Percentiles rank a stretch among this genome's conserved stretches.
Conservation (phyloP, 192 early-diverging fungal species). For the Linderina pennispora region DNA sequence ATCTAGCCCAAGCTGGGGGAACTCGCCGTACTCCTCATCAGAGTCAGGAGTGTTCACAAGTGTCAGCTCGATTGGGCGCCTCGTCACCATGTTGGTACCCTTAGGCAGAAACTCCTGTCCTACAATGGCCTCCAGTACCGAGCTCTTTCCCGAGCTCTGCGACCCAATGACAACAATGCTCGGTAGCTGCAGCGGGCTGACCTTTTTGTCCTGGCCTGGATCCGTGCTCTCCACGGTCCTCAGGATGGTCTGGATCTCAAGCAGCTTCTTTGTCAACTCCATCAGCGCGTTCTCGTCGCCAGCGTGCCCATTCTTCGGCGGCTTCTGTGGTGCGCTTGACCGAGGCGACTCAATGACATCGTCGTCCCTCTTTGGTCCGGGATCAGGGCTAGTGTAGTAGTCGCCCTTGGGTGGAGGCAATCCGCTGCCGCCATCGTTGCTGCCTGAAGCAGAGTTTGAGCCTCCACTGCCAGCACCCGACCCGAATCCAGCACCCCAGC, state of each 20-base stretch:
- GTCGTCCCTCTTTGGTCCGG: conserved; percentile 6
- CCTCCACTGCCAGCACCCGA: neutral
- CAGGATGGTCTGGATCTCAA: conserved; percentile 91
- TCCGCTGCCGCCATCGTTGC: conserved; percentile 9
- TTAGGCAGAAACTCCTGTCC: conserved; percentile 83
- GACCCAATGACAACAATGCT: conserved; percentile 84
- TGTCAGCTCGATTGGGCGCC: conserved; percentile 79
- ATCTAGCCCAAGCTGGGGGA: conserved; percentile 77
- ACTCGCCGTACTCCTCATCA: conserved; percentile 77
- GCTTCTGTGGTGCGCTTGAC: neutral
- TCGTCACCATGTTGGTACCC: conserved; percentile 79
- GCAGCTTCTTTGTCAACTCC: conserved; percentile 83
- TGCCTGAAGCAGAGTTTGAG: no score
- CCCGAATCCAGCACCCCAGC: conserved; percentile 9
- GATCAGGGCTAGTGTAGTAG: conserved; percentile 40
- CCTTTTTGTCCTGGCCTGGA: conserved; percentile 21
- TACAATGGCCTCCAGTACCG: conserved; percentile 81
- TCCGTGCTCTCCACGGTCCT: conserved; percentile 63
- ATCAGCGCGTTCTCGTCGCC: conserved; percentile 42
- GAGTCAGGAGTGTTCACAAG: conserved; percentile 74
- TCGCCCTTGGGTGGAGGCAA: conserved; percentile 33
- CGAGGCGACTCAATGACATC: neutral
- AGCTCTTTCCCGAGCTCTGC: conserved; percentile 83
- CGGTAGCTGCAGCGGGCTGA: conserved; percentile 74
- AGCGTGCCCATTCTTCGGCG: neutral